Percentiles rank a stretch among this genome's conserved stretches.
phyloP scores from a whole-genome alignment of 2,329 filamentous ascomycete genomes.

The Allantophomopsis cytisporea region DNA sequence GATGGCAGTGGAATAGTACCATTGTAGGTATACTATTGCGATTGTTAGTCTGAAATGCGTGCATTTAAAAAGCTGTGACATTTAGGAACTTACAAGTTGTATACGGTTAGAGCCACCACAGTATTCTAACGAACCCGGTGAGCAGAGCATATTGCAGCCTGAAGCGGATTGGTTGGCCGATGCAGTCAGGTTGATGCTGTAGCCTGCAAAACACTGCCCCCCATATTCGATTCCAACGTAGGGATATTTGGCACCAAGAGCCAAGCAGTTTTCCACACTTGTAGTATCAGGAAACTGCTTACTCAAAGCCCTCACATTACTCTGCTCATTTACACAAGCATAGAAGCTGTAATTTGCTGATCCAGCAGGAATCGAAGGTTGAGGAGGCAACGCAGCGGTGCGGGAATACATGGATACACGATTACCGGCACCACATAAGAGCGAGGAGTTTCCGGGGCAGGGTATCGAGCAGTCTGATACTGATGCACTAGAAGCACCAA shows the following conservation, averaged over 20 bases:
- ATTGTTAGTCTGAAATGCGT: no score
- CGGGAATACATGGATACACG: background rate
- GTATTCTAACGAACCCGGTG: background rate
- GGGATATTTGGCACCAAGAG: background rate
- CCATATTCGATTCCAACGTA: conserved; percentile 2
- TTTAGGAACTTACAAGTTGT: no score
- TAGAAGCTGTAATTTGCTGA: conserved; percentile 1
- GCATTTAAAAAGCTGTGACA: no score
- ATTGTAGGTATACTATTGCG: no score
- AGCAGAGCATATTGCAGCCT: background rate
- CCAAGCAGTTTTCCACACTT: conserved; percentile 1
- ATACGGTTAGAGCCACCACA: no score
- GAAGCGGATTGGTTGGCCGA: background rate
- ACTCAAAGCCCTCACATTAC: background rate
- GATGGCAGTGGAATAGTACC: no score
- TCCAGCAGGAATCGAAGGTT: background rate
- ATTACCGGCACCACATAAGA: background rate
- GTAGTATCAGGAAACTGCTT: background rate
- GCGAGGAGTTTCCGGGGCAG: background rate
- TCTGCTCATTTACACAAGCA: conserved; percentile 2
- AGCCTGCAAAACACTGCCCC: conserved; percentile 1
- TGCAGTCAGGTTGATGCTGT: background rate
- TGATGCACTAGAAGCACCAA: no score
- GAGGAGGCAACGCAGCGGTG: background rate
- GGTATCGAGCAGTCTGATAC: no score